Base-by-base conservation (phyloP, 2,329 filamentous ascomycete genomes). In the Moelleriella libera region DNA sequence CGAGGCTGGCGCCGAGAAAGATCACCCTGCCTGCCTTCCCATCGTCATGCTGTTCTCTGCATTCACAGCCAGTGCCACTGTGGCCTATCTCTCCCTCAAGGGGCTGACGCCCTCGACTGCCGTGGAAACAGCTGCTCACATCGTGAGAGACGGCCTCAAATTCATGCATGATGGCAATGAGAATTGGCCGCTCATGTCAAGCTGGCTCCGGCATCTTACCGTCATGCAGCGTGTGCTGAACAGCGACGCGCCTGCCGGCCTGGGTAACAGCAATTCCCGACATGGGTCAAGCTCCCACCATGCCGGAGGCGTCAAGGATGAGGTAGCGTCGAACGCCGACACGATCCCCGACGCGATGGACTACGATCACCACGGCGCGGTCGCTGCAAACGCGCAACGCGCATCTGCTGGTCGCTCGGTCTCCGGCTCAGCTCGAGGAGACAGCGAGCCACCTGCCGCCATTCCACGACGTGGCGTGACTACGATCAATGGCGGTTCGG, bases 11-110 rank as follows among this genome's bases (percentile, higher is more conserved):
- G 66, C 70, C 34, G 12, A 37, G 34, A 37, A 37, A 37, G 34
- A 37, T 1, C 75, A 80, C 29, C 67, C 72, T n/a, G 65, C 74
- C n/a, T 78, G 72, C 60, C 77, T 79, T 61, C 76, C 76, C 39
- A 75, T 80, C 47, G 77, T 78, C 51, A 80, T 80, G 76, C 65
- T 80, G 10, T 80, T 80, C 58, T 75, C 76, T 0, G 72, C 75
- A 45, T 80, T 80, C 51, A 79, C 75, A 0, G 74, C 76, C 2
- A 75, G 75, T 51, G 76, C 76, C 2, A 80, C 76, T 1, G 72
- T 79, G 1, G 76, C 76, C 10, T 80, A 78, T 60, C 67, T 80
- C 31, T 77, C 75, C n/a, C 68, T 80, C 43, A 80, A 79, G 63
- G 75, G 75, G 8, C 59, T 80, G 6, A 76, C 76, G 0, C 76